Base-by-base conservation (phyloP, 148 eudicot species). In the Chenopodium formosanum region DNA sequence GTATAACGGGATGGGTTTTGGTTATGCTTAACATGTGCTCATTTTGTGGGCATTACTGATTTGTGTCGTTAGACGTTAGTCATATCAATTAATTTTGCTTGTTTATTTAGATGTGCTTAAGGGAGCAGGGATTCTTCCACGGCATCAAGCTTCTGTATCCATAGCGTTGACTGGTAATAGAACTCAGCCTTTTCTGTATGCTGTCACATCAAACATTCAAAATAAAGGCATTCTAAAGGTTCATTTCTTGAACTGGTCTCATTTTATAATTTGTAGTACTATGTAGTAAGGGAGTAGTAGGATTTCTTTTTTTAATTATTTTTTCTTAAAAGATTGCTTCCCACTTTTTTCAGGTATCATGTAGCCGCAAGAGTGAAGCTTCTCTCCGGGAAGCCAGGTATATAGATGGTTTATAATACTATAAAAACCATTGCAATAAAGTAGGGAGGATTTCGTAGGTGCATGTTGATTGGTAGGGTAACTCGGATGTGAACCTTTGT, bases 321-420 rank as follows among this genome's bases (percentile, higher is more conserved):
- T 19, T 22, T 29, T 48, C 0, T 40, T 78, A 4, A 69, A 47
- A 67, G 7, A 73, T 62, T 84, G 53, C 46, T 83, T 79, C 56
- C 16, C 29, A 44, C 23, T 20, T 76, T 74, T 80, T 87, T 70
- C 82, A 95, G 96, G 94, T 94, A 32, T 88, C 86, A 27, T 87
- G 88, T 75, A 84, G 86, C 88, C 86, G 84, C 77, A 86, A 85
- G 86, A 90, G 85, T 73, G 92, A 91, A 67, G 79, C 83, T 86
- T 82, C 87, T 64, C 73, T 84, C 47, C 44, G 88, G 79, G 89
- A 93, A 85, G 93, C 92, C 78, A 86, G 96, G 98, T 95, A 86
- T 70, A 89, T 19, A 50, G n/a, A 65, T 0, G 65, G 50, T 56
- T 65, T 37, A 4, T 69, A 23, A 19, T 32, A 58, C 44, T 34